A percentile compares a stretch with the other conserved stretches of the same genome.
These are phyloP conservation scores for Penicillium subrubescens DNA, from an alignment of 495 filamentous ascomycete species.

Conservation along the genomic window DNA sequence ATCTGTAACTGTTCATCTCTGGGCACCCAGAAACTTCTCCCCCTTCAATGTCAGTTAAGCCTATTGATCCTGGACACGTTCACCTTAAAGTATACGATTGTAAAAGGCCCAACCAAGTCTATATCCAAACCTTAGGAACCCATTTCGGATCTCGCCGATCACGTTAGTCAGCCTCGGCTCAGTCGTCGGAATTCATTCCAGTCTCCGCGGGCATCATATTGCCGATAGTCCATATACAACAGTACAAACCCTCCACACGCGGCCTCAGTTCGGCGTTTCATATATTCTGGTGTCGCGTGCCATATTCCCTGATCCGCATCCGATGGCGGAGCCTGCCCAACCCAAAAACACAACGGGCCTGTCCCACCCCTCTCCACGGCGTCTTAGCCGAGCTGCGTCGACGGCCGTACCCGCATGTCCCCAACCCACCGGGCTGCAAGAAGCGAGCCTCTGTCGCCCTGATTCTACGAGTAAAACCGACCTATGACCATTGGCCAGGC, in stretches of 20 bases:
- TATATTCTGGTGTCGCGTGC: background rate
- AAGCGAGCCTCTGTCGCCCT: conserved; percentile 75
- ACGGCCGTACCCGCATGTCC: conserved; percentile 62
- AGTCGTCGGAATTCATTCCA: background rate
- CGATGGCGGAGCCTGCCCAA: conserved; percentile 14
- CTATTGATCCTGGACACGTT: background rate
- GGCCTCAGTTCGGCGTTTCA: background rate
- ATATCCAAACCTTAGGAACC: background rate
- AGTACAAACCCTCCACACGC: background rate
- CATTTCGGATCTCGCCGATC: background rate
- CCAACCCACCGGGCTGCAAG: conserved; percentile 61
- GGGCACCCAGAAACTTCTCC: background rate
- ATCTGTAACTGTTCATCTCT: background rate
- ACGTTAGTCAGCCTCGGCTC: conserved; percentile 2
- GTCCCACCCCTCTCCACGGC: conserved; percentile 38
- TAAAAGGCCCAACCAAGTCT: background rate
- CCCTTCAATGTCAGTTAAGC: background rate
- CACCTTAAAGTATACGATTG: background rate
- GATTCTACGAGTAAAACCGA: conserved; percentile 67
- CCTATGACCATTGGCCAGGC: conserved; percentile 57
- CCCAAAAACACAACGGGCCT: conserved; percentile 9
- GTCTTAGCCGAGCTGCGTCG: conserved; percentile 54
- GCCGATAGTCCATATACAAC: background rate
- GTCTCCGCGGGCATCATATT: background rate
- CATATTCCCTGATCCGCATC: background rate